These are phyloP conservation scores for Salix purpurea DNA, from an alignment of 345 rosid species.

Conservation along the genomic window DNA sequence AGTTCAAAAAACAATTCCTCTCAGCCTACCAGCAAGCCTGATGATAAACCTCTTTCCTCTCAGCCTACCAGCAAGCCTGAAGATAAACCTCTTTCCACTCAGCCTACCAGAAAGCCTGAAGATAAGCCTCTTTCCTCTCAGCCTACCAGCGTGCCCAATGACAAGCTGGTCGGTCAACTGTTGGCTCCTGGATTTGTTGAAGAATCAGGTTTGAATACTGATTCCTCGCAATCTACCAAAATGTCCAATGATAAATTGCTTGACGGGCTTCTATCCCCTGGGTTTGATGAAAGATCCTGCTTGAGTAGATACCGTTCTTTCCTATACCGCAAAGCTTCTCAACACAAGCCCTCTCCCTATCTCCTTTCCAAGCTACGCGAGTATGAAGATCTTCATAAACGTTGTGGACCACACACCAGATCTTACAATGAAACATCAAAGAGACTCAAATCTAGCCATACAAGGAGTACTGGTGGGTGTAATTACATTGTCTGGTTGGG, in stretches of 20 bases:
- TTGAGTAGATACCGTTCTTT: slow-evolving; percentile 7
- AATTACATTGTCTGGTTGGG: slow-evolving; percentile 21
- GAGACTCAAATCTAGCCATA: background rate
- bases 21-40: too few relatives aligned
- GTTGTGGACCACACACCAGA: background rate
- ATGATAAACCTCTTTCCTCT: background rate
- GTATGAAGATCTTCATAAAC: slow-evolving; percentile 9
- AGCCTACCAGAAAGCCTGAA: too few relatives aligned
- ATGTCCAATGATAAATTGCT: slow-evolving; percentile 4
- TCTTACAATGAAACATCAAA: background rate
- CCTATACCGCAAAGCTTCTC: slow-evolving; percentile 13
- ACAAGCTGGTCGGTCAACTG: background rate
- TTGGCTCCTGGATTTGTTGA: background rate
- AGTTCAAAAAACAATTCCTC: background rate
- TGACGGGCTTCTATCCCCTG: slow-evolving; percentile 9
- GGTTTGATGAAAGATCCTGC: slow-evolving; percentile 14
- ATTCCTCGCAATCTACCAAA: background rate
- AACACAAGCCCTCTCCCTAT: slow-evolving; percentile 10
- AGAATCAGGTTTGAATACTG: background rate
- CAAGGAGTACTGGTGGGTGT: background rate
- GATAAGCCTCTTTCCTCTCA: background rate
- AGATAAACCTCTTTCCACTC: background rate
- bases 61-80: background rate
- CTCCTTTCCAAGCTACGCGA: slow-evolving; percentile 12
- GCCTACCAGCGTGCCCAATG: background rate